Base-by-base conservation (phyloP, 164 flowering plant genomes). In the Litsea cubeba region DNA sequence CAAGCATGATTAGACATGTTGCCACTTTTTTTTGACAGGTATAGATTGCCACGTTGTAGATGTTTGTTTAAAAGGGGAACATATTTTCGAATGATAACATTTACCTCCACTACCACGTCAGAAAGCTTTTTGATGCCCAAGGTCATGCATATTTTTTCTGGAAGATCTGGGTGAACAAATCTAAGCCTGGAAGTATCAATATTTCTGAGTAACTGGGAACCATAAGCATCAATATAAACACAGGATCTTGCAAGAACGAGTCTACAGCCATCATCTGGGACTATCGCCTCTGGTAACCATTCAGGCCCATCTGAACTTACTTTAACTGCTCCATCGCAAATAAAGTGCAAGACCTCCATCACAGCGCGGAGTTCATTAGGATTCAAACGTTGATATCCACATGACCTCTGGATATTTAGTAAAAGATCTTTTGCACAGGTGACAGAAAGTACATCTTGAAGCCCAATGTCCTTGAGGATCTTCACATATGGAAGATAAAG, bases 331-430 rank as follows among this genome's bases (percentile, higher is more conserved):
- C 77, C 83, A 77, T 85, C 89, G 79, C 92, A 90, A 63, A 92
- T 76, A 75, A 87, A 95, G 73, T 83, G 75, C 76, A 95, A 74
- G 80, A 89, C 84, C 84, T 88, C 95, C 87, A 91, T 77, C 65
- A 91, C 99, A 76, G 99, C 98, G 40, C 98, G 96, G 32, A 93
- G 88, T 81, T 95, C 99, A 78, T 95, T 95, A 71, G 98, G 99
- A 82, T 93, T 95, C 58, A 95, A 79, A 72, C 86, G 93, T 79
- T 90, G 98, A 81, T 91, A 95, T 71, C 99, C 99, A 82, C 97
- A 91, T 65, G 87, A 84, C 79, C 82, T 88, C 82, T 90, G 97
- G 65, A 95, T 91, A 81, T 81, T 83, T 62, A 78, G 71, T n/a
- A 95, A 91, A 76, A 95, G 83, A 76, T 84, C 87, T 82, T 86